Percentiles rank a stretch among this genome's conserved stretches.
Evolutionary conservation across 306 rosid genomes (phyloP).

Genomic region (Prunus kanzakura): DNA sequence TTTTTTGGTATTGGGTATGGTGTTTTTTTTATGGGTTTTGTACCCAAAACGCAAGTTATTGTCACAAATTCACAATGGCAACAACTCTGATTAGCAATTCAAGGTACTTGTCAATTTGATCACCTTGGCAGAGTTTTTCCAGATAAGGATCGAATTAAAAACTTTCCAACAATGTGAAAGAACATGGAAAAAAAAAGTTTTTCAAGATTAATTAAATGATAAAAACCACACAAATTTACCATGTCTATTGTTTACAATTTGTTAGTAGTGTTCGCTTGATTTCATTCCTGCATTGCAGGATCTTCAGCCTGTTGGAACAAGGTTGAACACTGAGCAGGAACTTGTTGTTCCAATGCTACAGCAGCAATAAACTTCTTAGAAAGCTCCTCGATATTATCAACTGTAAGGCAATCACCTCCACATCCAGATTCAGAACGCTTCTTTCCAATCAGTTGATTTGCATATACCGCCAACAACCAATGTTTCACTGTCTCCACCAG

Average conservation of each 20-base stretch:
- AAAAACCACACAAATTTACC: no score
- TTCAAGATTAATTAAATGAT: no score
- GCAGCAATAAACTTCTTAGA: constrained; percentile 13
- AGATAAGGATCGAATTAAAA: no score
- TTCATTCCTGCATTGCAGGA: constrained; percentile 43
- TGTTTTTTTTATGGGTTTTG: no score
- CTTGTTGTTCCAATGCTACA: constrained; percentile 42
- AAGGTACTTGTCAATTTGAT: no score
- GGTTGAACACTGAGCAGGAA: not conserved
- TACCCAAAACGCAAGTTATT: no score
- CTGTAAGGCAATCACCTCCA: not conserved
- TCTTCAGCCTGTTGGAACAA: constrained; percentile 40
- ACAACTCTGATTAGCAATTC: no score
- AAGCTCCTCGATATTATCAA: not conserved
- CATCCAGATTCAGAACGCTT: not conserved
- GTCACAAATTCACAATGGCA: no score
- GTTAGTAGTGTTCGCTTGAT: not conserved
- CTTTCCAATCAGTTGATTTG: not conserved
- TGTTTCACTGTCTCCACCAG: constrained; percentile 51
- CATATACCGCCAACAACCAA: constrained; percentile 36
- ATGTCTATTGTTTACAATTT: constrained; percentile 11
- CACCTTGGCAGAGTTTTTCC: no score
- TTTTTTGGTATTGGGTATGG: no score
- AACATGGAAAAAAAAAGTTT: no score
- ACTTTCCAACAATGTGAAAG: no score